Conservation (phyloP, 148 eudicot genomes). For the Rhododendron vialii region DNA sequence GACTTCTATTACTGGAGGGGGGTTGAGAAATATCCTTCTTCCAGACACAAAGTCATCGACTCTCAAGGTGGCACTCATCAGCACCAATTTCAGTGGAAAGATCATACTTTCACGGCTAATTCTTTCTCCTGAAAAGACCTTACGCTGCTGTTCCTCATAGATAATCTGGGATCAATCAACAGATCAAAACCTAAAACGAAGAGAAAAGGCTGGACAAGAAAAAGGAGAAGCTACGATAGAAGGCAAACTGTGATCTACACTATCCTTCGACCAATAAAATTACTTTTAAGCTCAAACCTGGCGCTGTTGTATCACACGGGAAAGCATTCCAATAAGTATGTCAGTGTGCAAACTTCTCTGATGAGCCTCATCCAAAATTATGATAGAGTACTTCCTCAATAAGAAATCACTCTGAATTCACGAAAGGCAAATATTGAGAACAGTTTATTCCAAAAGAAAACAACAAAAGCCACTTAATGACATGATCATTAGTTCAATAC, state of each 20-base stretch:
- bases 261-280: background rate
- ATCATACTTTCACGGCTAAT: slow-evolving; percentile 34
- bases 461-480: background rate
- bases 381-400: slow-evolving; percentile 63
- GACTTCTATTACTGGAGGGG: slow-evolving; percentile 69
- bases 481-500: background rate
- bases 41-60: slow-evolving; percentile 80
- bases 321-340: slow-evolving; percentile 95
- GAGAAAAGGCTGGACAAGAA: background rate
- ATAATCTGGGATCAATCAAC: slow-evolving; percentile 31
- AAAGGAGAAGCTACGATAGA: background rate
- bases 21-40: slow-evolving; percentile 45
- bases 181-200: background rate
- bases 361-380: slow-evolving; percentile 97
- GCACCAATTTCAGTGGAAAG: slow-evolving; percentile 66
- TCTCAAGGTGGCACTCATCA: slow-evolving; percentile 94
- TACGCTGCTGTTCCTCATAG: slow-evolving; percentile 51
- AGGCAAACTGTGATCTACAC: background rate
- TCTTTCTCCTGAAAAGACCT: slow-evolving; percentile 41
- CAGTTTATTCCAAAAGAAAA: background rate
- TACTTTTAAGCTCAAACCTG: slow-evolving; percentile 37
- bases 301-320: slow-evolving; percentile 61
- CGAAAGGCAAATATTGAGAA: background rate
- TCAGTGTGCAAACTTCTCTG: slow-evolving; percentile 96
- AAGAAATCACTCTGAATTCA: slow-evolving; percentile 70